Percentiles rank a stretch among this genome's conserved stretches.
These are phyloP conservation scores for Eimeria acervulina DNA, from an alignment of 169 alveolate species.

Conservation along the genomic window DNA sequence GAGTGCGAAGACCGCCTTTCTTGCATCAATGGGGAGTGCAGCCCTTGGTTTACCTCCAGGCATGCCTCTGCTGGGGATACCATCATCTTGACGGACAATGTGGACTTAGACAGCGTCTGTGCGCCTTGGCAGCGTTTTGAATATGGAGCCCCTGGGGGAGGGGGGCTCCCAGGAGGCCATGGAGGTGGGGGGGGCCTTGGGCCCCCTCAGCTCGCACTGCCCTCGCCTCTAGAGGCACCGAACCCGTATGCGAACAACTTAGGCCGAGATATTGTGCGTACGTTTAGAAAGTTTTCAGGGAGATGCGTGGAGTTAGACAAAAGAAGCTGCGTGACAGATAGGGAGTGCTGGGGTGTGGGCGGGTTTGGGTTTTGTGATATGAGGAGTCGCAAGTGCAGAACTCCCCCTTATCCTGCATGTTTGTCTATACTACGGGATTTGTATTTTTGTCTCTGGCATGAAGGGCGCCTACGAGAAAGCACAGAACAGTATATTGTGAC, in stretches of 20 bases:
- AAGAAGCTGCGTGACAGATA: constrained; percentile 20
- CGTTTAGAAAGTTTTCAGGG: constrained; percentile 13
- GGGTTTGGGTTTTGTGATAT: constrained; percentile 50
- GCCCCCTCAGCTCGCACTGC: constrained; percentile 15
- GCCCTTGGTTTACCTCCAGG: constrained; percentile 42
- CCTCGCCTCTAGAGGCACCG: neutral
- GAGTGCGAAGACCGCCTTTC: constrained; percentile 39
- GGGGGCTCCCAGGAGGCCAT: neutral
- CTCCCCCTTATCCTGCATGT: constrained; percentile 55
- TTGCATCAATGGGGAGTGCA: constrained; percentile 44
- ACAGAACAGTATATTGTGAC: constrained; percentile 3
- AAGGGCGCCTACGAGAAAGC: constrained; percentile 15
- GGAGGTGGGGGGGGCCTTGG: too few relatives aligned
- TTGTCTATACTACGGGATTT: neutral
- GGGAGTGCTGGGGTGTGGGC: constrained; percentile 53
- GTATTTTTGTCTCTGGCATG: constrained; percentile 33
- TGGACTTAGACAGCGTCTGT: constrained; percentile 29
- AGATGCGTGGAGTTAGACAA: constrained; percentile 23
- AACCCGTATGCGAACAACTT: too few relatives aligned
- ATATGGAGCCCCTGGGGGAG: neutral
- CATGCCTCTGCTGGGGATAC: constrained; percentile 42
- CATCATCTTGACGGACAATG: constrained; percentile 49
- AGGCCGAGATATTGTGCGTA: neutral
- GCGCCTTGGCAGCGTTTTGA: constrained; percentile 65
- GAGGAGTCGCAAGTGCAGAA: constrained; percentile 8